Evolutionary conservation across 345 rosid genomes (phyloP), one percentile per base, ranked within the genome.

Genomic region (Nasturtium officinale): DNA sequence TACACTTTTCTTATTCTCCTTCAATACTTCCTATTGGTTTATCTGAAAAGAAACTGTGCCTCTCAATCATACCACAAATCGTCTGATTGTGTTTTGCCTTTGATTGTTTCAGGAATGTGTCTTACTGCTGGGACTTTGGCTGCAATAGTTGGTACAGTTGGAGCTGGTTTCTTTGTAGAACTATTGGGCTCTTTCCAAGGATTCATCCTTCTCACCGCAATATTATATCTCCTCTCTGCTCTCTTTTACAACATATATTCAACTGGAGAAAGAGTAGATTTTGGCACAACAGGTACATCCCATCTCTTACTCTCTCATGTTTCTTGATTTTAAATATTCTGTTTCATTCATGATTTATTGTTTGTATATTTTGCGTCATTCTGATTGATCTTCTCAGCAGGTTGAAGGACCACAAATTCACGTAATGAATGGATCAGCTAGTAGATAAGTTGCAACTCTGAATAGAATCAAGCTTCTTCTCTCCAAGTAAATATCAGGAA

Each of bases 91-190:
- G 55, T 3, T 7, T 5, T 7, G 21, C 9, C n/a, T 54, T 81
- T 74, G 17, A 59, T 20, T 59, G 29, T 35, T 59, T n/a, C 72
- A 94, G 98, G 98, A 77, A 74, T 95, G 40, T 83, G 96, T 55
- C 88, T 88, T 64, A 88, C 99, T 33, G 96, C 86, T 5, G 97
- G 96, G 46, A 95, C 96, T 20, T 63, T 83, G 30, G 96, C 99
- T 32, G 99, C 99, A 48, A 91, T 95, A 79, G 51, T 88, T 66
- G 99, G 99, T 61, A 91, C 99, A 7, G 90, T 95, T 67, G 97
- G 99, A 81, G 83, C 91, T 77, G 97, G 96, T 72, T 95, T 85
- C 84, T 95, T 91, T 76, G 97, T 89, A 20, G 97, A 95, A 65
- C 67, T 85, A 45, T 82, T 88, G 35, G 97, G 99, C 47, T 95